Conservation (phyloP, 2,329 filamentous ascomycete genomes). For the Myrmaecium sp. region DNA sequence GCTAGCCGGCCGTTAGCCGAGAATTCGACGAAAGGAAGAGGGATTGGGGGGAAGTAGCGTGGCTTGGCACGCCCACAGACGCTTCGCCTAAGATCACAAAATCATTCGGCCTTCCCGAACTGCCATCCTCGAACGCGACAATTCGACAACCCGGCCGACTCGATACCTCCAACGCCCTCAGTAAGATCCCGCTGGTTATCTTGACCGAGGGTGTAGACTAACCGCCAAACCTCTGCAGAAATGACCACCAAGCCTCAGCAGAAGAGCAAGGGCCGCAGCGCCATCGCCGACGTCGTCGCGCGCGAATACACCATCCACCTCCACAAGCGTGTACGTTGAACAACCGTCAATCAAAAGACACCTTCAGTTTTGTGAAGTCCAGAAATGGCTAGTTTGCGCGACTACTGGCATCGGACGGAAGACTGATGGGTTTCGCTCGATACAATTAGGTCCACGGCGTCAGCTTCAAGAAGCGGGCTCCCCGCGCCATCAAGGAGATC, state of each 20-base stretch:
- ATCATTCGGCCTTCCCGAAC: neutral
- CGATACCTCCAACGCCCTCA: slow-evolving; percentile 1
- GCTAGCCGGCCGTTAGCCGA: too few relatives aligned
- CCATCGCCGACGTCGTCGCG: slow-evolving; percentile 96
- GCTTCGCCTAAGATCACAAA: neutral
- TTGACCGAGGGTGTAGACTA: neutral
- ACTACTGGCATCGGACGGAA: slow-evolving; percentile 42
- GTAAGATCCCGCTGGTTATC: slow-evolving; percentile 1
- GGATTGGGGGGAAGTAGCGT: too few relatives aligned
- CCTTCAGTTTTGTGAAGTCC: slow-evolving; percentile 56
- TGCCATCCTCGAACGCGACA: slow-evolving; percentile 1
- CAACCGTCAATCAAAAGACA: slow-evolving; percentile 2
- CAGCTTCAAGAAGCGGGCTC: slow-evolving; percentile 99
- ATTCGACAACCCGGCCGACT: neutral
- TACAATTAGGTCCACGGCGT: slow-evolving; percentile 75
- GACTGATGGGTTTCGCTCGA: slow-evolving; percentile 39
- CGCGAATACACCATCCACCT: slow-evolving; percentile 99
- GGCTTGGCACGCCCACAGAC: too few relatives aligned
- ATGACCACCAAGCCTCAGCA: slow-evolving; percentile 26
- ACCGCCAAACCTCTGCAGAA: slow-evolving; percentile 8
- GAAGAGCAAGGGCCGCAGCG: slow-evolving; percentile 66
- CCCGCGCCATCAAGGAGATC: slow-evolving; percentile 99
- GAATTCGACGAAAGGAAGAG: too few relatives aligned
- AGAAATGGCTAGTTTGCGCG: slow-evolving; percentile 30
- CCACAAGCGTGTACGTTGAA: slow-evolving; percentile 86